Evolutionary conservation across 306 rosid species (phyloP).

Genomic region (Malus sylvestris): DNA sequence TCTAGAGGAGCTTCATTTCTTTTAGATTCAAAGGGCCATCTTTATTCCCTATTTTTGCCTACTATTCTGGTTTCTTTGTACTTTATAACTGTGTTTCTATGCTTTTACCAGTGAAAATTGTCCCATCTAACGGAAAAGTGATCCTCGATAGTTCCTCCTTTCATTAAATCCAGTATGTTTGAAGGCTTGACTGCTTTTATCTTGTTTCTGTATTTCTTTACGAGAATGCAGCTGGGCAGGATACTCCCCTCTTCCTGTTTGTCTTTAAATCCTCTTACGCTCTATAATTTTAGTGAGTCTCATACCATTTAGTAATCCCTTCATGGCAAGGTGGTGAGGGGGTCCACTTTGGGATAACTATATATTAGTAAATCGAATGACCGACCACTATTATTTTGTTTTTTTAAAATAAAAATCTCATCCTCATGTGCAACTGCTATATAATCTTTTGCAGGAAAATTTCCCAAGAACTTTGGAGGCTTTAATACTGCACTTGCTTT

Average conservation of each 20-base stretch:
- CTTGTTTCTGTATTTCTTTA: not conserved
- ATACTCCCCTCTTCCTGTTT: not conserved
- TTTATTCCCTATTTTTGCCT: not conserved
- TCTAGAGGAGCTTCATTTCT: not conserved
- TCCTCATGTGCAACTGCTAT: conserved; percentile 19
- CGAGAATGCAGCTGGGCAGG: not conserved
- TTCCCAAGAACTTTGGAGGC: conserved; percentile 94
- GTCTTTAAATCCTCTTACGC: not conserved
- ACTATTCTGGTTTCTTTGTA: not conserved
- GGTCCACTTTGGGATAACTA: conserved; percentile 2
- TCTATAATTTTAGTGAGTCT: not conserved
- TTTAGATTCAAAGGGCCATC: not conserved
- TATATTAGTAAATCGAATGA: not conserved
- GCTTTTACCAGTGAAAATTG: not conserved
- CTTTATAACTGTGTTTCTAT: not conserved
- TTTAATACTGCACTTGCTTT: conserved; percentile 73
- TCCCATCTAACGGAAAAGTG: not conserved
- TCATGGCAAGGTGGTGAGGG: not conserved
- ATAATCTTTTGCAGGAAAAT: conserved; percentile 43
- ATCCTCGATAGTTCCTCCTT: not conserved
- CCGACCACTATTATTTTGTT: not conserved
- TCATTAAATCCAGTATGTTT: not conserved
- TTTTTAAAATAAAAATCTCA: not conserved
- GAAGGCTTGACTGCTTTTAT: not conserved
- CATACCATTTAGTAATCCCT: not conserved